These are phyloP conservation scores for Naganishia sp. DNA, from an alignment of 1,284 basidiomycete genomes.

Conservation along the genomic window DNA sequence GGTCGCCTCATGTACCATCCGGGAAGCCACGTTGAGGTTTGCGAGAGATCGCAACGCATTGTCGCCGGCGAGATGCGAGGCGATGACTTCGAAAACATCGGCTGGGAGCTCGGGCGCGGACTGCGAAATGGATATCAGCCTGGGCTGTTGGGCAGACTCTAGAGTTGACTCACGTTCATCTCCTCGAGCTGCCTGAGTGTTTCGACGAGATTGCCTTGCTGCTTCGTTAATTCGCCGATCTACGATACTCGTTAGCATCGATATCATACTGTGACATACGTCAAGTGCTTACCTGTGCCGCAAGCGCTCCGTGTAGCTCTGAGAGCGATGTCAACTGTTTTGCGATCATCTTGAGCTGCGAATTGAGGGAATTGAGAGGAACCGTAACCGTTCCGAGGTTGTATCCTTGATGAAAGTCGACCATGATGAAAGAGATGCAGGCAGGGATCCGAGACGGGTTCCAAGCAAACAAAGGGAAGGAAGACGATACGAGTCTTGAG, in stretches of 20 bases:
- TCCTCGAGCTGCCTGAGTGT: conserved; percentile 23
- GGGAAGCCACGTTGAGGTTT: conserved; percentile 21
- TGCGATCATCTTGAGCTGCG: conserved; percentile 19
- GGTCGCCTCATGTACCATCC: conserved; percentile 21
- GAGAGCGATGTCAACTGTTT: conserved; percentile 17
- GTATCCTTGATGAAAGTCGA: conserved; percentile 28
- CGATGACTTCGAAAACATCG: conserved; percentile 21
- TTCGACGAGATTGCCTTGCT: conserved; percentile 19
- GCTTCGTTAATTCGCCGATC: conserved; percentile 13
- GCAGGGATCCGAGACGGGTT: not conserved
- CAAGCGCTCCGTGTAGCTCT: conserved; percentile 15
- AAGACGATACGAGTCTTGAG: not conserved
- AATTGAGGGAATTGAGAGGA: conserved; percentile 8
- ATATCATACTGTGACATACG: not conserved
- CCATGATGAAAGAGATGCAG: conserved; percentile 4
- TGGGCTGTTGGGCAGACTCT: not conserved
- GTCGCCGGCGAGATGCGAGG: conserved; percentile 14
- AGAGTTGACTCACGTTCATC: conserved; percentile 3
- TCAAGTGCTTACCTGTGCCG: conserved; percentile 4
- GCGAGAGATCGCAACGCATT: conserved; percentile 14
- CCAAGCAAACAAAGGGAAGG: not conserved
- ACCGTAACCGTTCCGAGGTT: conserved; percentile 18
- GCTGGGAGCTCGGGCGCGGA: conserved; percentile 6
- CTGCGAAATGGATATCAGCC: not conserved
- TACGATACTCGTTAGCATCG: not conserved